Conservation (phyloP, 169 alveolate species). For the Plasmodium yoelii region DNA sequence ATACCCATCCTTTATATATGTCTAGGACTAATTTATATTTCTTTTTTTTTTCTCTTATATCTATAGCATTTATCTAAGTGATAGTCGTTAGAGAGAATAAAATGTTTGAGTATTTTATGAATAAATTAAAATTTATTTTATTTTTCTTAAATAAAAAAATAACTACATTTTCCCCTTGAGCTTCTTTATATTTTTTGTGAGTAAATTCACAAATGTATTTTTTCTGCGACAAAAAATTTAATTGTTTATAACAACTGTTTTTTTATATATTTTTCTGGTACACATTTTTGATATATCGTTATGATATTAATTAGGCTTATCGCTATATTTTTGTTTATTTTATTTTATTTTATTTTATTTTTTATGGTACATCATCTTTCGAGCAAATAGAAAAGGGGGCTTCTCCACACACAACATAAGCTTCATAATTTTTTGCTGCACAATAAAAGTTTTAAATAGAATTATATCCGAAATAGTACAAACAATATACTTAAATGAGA, state of each 20-base stretch:
- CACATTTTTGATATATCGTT: no score
- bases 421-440: constrained; percentile 71
- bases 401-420: constrained; percentile 77
- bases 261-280: no score
- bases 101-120: not conserved
- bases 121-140: not conserved
- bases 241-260: no score
- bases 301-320: no score
- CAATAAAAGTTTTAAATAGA: not conserved
- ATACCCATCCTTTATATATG: constrained; percentile 17
- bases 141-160: not conserved
- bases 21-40: constrained; percentile 27
- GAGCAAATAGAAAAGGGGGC: constrained; percentile 72
- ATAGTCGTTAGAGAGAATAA: not conserved
- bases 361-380: constrained; percentile 66
- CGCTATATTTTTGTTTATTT: not conserved
- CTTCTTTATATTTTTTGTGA: constrained; percentile 19
- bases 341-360: constrained; percentile 31
- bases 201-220: constrained; percentile 36
- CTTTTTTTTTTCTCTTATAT: constrained; percentile 50
- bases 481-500: no score
- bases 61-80: constrained; percentile 16
- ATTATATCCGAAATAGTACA: not conserved
- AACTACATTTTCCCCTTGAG: constrained; percentile 28
- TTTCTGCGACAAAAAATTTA: constrained; percentile 20